Base-by-base conservation (phyloP, 345 rosid species). In the Arabidopsis arenosa region DNA sequence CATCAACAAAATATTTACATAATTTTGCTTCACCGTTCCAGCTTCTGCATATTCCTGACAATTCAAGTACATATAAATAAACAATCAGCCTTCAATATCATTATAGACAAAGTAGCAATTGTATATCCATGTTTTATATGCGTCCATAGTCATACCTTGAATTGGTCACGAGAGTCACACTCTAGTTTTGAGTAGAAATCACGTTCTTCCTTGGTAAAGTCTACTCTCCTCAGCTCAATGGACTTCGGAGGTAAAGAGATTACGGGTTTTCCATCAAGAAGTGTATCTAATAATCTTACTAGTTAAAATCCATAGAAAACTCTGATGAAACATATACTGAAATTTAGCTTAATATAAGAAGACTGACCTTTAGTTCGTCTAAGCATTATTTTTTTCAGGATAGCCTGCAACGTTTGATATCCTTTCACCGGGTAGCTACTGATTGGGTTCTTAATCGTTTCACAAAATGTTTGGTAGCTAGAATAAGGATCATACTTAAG, bases 31-130 rank as follows among this genome's bases (percentile, higher is more conserved):
- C 54, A 95, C 97, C 37, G 96, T 95, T 77, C 99, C 99, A 43
- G 99, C 99, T 72, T 88, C 97, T 26, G 90, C 93, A 82, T 95
- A 95, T 83, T 95, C 97, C 97, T 95, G 83, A 80, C 45, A 48
- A 17, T 65, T 54, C 30, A 32, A 33, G 6, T 15, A n/a, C 13
- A 30, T 66, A 35, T 1, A 41, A 54, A 70, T 41, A 55, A 67
- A 92, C 86, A 93, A 92, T 88, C 65, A 88, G 26, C 53, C 14
- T 70, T 10, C 67, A 73, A 66, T 26, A 43, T 61, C 17, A 40
- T 61, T 18, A 40, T 7, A 37, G 23, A 60, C 35, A 21, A 21
- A 62, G 21, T 23, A 41, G 39, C 13, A 63, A 13, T 13, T 63
- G 53, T 1, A n/a, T 44, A 44, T 30, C 37, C 66, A 28, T 4